Base-by-base conservation (phyloP, 2,329 filamentous ascomycete genomes). In the Akanthomyces lecanii region DNA sequence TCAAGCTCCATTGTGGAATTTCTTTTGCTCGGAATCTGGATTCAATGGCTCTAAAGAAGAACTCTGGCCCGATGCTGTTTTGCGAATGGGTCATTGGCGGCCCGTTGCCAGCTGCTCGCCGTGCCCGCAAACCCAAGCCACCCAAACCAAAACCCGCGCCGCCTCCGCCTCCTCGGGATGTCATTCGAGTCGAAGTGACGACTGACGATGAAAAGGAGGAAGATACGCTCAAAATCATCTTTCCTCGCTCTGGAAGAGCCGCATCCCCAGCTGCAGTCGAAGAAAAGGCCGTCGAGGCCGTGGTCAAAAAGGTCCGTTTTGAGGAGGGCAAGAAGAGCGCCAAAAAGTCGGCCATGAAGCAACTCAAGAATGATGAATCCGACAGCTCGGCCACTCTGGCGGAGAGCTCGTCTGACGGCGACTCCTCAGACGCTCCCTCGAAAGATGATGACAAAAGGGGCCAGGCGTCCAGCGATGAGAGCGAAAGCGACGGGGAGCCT, bases 171-270 rank as follows among this genome's bases (percentile, higher is more conserved):
- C 50, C 48, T 11, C 67, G 72, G 53, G 72, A 73, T 21, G 70
- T 78, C 12, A 68, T 80, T 63, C 75, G 69, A 25, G 68, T 82
- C 38, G 74, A 79, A 58, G 69, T 82, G 1, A 74, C 76, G 16
- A 83, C 82, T 12, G 81, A 85, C 65, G 81, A 84, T 50, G 80
- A 82, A 62, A 77, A 75, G n/a, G 77, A 79, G 8, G 74, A 77
- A 30, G 82, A 85, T 59, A 78, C 75, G 3, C 70, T 84, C 60
- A 76, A 71, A 21, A 70, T 85, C 44, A 81, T 79, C 1, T 81
- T 82, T 58, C 81, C 82, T 1, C 78, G 81, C 59, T 71, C 73
- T 5, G 68, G 73, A 18, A 64, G 63, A 40, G 23, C 59, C 36
- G 7, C 42, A 51, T 47, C 56, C 42, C 28, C 51, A 38, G 25